Evolutionary conservation across 306 rosid genomes (phyloP).

Genomic region (Inga leiocalycina): DNA sequence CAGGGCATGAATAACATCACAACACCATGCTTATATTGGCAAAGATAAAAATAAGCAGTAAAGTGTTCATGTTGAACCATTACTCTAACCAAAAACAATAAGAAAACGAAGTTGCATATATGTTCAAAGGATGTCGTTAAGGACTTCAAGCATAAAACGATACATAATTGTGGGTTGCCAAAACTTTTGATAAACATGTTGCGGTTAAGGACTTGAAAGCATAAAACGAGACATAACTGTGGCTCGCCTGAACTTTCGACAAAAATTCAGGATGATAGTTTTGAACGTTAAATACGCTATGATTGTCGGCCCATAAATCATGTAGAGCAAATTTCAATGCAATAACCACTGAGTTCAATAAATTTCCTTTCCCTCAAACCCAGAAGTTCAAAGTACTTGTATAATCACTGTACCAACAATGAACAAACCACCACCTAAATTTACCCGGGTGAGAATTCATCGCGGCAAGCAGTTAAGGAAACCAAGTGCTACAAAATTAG

Average conservation of each 20-base stretch:
- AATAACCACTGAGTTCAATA: background rate
- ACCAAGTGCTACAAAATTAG: background rate
- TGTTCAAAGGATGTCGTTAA: background rate
- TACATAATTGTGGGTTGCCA: background rate
- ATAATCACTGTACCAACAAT: background rate
- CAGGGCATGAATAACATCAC: background rate
- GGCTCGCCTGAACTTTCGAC: background rate
- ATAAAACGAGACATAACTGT: background rate
- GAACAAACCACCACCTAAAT: background rate
- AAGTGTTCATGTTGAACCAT: background rate
- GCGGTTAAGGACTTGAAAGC: background rate
- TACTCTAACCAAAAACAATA: background rate
- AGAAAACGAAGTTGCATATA: background rate
- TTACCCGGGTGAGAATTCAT: background rate
- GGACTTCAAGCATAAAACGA: background rate
- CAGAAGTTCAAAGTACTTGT: background rate
- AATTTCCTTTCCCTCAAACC: background rate
- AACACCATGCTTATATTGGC: background rate
- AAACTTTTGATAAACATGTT: background rate
- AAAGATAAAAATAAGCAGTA: background rate
- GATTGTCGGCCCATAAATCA: background rate
- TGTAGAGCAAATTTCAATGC: background rate
- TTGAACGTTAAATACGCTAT: background rate
- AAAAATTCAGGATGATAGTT: background rate
- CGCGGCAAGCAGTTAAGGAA: background rate